Evolutionary conservation across 2,329 filamentous ascomycete genomes (phyloP), one percentile per base, ranked within the genome.

Genomic region (Fusarium sterilihyphosum): DNA sequence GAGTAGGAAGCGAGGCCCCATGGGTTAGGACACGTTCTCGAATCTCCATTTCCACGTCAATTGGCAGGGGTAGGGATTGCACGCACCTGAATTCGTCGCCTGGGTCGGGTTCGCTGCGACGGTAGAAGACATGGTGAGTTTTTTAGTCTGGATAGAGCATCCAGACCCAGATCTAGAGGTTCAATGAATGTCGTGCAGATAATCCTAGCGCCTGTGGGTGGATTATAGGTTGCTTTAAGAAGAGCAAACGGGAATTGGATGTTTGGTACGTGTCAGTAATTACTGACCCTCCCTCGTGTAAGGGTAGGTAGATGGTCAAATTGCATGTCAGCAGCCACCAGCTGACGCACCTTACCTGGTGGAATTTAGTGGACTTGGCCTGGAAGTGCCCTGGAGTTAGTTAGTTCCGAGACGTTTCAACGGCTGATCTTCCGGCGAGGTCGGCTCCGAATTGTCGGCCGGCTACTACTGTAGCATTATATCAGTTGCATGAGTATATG

Each of bases 91-190:
- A 80, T 80, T 82, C 67, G 79, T 74, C 73, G 78, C 75, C 75
- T 83, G 81, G 57, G 78, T 78, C 61, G 82, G 78, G 74, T 83
- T 81, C 71, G 76, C 78, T 62, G 80, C 77, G 64, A 80, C 76
- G 65, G 80, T 78, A 64, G 84, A 84, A 63, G 84, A 85, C 85
- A 86, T 86, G 75, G 73, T 80, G 69, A 71, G 67, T 40, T 40
- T 65, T 66, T 43, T 65, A 72, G 63, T 61, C 64, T 73, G 71
- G n/a, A 24, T 37, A 53, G 64, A 65, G 73, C 77, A 79, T 80
- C 74, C 64, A 64, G 43, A 50, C 46, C 33, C 57, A 43, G 56
- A 38, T 38, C 33, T 52, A 38, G 71, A 66, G 50, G 65, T 56
- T 63, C 58, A 74, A 70, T 64, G 71, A 74, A 70, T 64, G 71